Percentiles rank a stretch among this genome's conserved stretches.
Conservation (phyloP, 495 filamentous ascomycete genomes). For the Parathielavia hyrcaniae region DNA sequence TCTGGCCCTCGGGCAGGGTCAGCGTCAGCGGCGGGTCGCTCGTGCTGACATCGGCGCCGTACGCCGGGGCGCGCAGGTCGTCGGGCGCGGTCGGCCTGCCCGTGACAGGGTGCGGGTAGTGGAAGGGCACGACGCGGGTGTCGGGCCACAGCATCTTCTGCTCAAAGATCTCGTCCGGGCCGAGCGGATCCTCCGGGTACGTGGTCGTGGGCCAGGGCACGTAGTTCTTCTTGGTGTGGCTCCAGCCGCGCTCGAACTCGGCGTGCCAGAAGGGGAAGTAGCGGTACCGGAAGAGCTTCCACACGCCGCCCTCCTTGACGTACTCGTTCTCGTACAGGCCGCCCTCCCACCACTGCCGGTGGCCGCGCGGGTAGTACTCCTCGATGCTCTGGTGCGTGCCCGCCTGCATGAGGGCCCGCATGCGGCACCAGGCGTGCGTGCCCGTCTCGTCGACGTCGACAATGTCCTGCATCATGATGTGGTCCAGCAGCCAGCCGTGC, state of each 20-base stretch:
- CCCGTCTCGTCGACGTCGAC: slow-evolving; percentile 43
- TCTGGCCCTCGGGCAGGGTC: slow-evolving; percentile 38
- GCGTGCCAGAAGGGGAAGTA: slow-evolving; percentile 56
- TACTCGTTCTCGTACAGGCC: slow-evolving; percentile 56
- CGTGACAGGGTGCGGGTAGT: slow-evolving; percentile 51
- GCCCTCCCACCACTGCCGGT: slow-evolving; percentile 53
- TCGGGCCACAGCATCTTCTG: slow-evolving; percentile 52
- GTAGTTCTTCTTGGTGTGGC: slow-evolving; percentile 47
- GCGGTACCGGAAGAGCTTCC: slow-evolving; percentile 50
- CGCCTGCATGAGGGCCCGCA: slow-evolving; percentile 51
- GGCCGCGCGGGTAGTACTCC: slow-evolving; percentile 44
- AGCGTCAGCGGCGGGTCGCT: slow-evolving; percentile 41
- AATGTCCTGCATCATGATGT: slow-evolving; percentile 53
- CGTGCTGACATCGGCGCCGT: slow-evolving; percentile 35
- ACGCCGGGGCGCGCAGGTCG: slow-evolving; percentile 45
- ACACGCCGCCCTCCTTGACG: slow-evolving; percentile 50
- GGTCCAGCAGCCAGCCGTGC: slow-evolving; percentile 50
- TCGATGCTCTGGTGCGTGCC: slow-evolving; percentile 46
- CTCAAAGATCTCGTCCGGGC: slow-evolving; percentile 50
- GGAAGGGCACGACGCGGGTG: slow-evolving; percentile 50
- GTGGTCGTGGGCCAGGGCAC: slow-evolving; percentile 41
- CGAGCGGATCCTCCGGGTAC: slow-evolving; percentile 45
- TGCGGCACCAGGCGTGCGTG: slow-evolving; percentile 47
- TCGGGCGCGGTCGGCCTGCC: slow-evolving; percentile 39
- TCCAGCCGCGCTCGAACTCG: slow-evolving; percentile 48